Evolutionary conservation across 768 basidiomycete genomes (phyloP).

Genomic region (Mycena vitilis): DNA sequence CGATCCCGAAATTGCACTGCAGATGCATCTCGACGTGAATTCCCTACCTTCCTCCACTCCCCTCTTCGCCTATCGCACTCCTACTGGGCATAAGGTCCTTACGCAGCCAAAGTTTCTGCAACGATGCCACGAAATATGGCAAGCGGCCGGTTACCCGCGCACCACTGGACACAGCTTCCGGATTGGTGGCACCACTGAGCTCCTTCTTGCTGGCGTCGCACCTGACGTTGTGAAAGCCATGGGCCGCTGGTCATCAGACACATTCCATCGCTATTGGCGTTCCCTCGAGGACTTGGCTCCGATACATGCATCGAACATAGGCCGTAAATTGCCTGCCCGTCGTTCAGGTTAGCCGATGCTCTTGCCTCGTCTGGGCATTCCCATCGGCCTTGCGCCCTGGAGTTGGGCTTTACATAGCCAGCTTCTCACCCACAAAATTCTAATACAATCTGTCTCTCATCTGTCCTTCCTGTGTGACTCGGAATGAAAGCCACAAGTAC

Average conservation of each 20-base stretch:
- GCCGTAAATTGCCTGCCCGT: not conserved
- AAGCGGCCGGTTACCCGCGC: conserved; percentile 11
- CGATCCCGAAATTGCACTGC: conserved; percentile 10
- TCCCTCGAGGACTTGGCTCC: conserved; percentile 23
- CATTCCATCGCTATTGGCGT: conserved; percentile 42
- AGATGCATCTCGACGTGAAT: conserved; percentile 3
- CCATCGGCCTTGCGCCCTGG: conserved; percentile 11
- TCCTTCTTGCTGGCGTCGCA: conserved; percentile 11
- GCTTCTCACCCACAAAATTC: conserved; percentile 1
- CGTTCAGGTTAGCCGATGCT: not conserved
- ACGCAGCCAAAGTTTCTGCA: conserved; percentile 20
- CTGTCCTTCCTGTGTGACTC: not conserved
- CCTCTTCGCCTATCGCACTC: not conserved
- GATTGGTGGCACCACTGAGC: not conserved
- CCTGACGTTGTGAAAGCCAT: conserved; percentile 24
- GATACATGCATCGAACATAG: conserved; percentile 36
- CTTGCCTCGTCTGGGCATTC: not conserved
- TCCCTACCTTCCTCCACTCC: too few relatives aligned
- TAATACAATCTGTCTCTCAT: conserved; percentile 9
- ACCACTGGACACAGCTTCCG: conserved; percentile 28
- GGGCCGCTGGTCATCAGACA: conserved; percentile 29
- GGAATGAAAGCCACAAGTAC: conserved; percentile 7
- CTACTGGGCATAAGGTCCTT: not conserved
- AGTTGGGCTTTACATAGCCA: not conserved
- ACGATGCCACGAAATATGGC: conserved; percentile 38